Percentiles rank a stretch among this genome's conserved stretches.
phyloP scores from a whole-genome alignment of 1,284 basidiomycete species.

The Ustilago bromivora region DNA sequence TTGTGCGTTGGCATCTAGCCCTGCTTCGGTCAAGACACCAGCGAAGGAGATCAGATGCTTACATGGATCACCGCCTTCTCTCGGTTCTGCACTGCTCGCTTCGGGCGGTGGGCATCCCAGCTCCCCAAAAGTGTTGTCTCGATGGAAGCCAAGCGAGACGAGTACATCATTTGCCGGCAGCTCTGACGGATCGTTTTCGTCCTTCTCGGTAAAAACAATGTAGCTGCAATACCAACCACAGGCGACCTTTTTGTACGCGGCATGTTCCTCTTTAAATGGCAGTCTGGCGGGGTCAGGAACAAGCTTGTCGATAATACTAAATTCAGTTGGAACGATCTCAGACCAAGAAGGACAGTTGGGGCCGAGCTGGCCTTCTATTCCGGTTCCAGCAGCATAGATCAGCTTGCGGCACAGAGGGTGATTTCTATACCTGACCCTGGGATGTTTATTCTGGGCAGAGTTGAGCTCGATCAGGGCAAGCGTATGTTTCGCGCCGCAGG shows the following conservation, averaged over 20 bases:
- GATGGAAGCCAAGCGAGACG: conserved; percentile 34
- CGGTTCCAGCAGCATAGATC: conserved; percentile 35
- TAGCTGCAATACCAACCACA: conserved; percentile 54
- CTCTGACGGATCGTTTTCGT: too few species aligned
- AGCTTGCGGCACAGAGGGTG: not conserved
- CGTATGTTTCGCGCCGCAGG: conserved; percentile 51
- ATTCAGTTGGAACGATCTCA: not conserved
- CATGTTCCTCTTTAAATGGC: not conserved
- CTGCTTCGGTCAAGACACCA: conserved; percentile 12
- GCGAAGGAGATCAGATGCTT: conserved; percentile 34
- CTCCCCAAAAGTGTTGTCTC: conserved; percentile 46
- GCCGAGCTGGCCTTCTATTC: conserved; percentile 38
- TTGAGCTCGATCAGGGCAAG: conserved; percentile 25
- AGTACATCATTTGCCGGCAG: conserved; percentile 14
- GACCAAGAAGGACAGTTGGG: not conserved
- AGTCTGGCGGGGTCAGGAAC: not conserved
- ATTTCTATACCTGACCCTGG: too few species aligned
- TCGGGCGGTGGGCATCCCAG: conserved; percentile 16
- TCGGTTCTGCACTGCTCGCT: not conserved
- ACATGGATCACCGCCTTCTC: not conserved
- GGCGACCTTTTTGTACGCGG: conserved; percentile 17
- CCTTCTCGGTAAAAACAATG: conserved; percentile 17
- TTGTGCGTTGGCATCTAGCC: conserved; percentile 5
- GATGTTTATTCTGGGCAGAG: too few species aligned
- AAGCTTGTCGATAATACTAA: not conserved